Percentiles rank a stretch among this genome's conserved stretches.
These are phyloP conservation scores for Euptelea pleiosperma DNA, from an alignment of 164 flowering plant genomes.

Conservation along the genomic window DNA sequence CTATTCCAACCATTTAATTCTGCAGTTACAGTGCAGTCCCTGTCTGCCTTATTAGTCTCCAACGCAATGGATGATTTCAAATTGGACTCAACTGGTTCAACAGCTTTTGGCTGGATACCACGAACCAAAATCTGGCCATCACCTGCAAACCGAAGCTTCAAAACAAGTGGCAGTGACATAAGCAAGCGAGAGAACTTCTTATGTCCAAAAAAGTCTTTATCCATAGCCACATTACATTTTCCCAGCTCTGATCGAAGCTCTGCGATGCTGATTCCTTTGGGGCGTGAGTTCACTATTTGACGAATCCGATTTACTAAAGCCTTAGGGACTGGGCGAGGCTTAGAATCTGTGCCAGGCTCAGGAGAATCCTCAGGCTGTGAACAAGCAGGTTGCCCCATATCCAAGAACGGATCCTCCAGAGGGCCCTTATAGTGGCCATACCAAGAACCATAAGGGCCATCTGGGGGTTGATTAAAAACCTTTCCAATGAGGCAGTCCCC, in stretches of 20 bases:
- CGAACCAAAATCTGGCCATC: conserved; percentile 44
- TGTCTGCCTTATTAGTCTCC: conserved; percentile 9
- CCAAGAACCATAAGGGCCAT: conserved; percentile 83
- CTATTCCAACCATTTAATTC: conserved; percentile 15
- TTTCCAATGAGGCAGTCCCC: conserved; percentile 68
- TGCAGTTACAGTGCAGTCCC: neutral
- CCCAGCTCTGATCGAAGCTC: conserved; percentile 50
- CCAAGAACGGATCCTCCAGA: conserved; percentile 54
- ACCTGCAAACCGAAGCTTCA: conserved; percentile 30
- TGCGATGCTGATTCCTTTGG: conserved; percentile 54
- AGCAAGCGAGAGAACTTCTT: conserved; percentile 69
- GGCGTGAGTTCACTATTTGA: conserved; percentile 42
- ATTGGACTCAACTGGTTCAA: conserved; percentile 24
- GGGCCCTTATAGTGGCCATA: conserved; percentile 64
- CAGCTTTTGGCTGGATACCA: conserved; percentile 22
- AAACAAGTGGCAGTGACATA: conserved; percentile 47
- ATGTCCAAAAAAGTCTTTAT: conserved; percentile 65
- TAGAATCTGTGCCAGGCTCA: conserved; percentile 31
- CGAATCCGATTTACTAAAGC: conserved; percentile 41
- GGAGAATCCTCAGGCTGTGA: conserved; percentile 23
- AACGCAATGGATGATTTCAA: conserved; percentile 11
- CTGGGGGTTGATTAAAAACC: conserved; percentile 84
- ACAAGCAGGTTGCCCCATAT: conserved; percentile 25
- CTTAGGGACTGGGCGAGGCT: conserved; percentile 50
- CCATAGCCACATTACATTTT: conserved; percentile 32